Base-by-base conservation (phyloP, 169 alveolate genomes). In the Plasmodium ovale region DNA sequence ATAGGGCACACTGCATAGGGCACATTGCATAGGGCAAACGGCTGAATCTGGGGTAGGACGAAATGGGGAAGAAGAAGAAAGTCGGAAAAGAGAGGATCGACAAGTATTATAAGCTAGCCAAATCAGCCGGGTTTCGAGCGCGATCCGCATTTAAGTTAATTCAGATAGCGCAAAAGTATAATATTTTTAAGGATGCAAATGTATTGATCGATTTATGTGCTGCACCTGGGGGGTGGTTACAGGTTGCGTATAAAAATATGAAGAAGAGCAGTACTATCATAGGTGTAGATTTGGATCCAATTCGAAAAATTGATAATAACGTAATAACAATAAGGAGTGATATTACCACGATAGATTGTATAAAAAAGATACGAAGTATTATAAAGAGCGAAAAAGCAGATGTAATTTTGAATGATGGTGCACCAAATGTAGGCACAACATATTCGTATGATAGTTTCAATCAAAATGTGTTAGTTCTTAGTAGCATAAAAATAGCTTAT, bases 201-300 rank as follows among this genome's bases (percentile, higher is more conserved):
- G 87, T 93, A 87, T 37, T 97, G 96, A 97, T 99, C 23, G 99
- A 99, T 95, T 95, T 99, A 56, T 99, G 99, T 95, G 99, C 99
- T 23, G 99, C 99, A 21, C 99, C 99, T 19, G 99, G 99, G 12
- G 99, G 99, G 10, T 99, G 99, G 99, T 94, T 97, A 54, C 99
- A 97, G 92, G 98, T 96, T 1, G 98, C 99, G 16, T 93, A 95
- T 79, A 93, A 96, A 89, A 95, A 97, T 72, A 93, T 97, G 98
- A 99, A 99, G 51, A 95, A 96, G 23, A 93, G 97, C 1, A 94
- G 98, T 51, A 97, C 96, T 29, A 97, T 98, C 42, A 95, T 99
- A 54, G 99, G 99, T 35, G 97, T 99, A 21, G 99, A 99, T 94
- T 94, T 99, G 62, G 99, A 95, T 9, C 99, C 99, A 25, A 99